Evolutionary conservation across 805 yeast genomes (phyloP).

Genomic region (Ogataea thermomethanolica): DNA sequence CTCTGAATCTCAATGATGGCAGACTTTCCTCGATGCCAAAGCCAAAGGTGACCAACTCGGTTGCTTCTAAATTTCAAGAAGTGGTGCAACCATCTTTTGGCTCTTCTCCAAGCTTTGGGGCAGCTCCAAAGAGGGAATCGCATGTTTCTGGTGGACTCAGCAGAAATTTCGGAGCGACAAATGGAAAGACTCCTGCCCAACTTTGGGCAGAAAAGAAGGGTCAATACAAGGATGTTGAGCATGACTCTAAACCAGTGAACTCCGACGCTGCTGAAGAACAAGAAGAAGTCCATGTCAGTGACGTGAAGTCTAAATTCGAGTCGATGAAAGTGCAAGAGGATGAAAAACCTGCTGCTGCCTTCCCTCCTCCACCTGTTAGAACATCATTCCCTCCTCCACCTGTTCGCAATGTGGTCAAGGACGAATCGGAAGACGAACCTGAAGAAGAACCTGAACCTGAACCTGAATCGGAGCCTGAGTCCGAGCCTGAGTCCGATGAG

Average conservation of each 20-base stretch:
- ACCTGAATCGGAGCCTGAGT: slow-evolving; percentile 11
- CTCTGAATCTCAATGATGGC: slow-evolving; percentile 37
- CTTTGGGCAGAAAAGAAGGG: slow-evolving; percentile 92
- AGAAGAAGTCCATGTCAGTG: slow-evolving; percentile 32
- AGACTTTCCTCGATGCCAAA: slow-evolving; percentile 62
- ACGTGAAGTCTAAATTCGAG: slow-evolving; percentile 33
- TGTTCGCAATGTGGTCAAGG: neutral
- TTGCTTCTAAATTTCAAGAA: slow-evolving; percentile 46
- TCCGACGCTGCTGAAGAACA: slow-evolving; percentile 21
- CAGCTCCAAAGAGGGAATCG: slow-evolving; percentile 34
- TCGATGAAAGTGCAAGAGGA: slow-evolving; percentile 25
- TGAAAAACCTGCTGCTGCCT: slow-evolving; percentile 14
- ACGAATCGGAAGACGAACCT: slow-evolving; percentile 2
- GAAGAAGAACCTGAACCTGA: slow-evolving; percentile 7
- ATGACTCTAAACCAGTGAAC: slow-evolving; percentile 32
- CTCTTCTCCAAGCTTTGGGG: slow-evolving; percentile 28
- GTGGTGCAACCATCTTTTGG: slow-evolving; percentile 36
- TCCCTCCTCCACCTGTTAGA: slow-evolving; percentile 10
- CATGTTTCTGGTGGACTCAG: slow-evolving; percentile 57
- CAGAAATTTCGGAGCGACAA: slow-evolving; percentile 58
- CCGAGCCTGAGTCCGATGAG: slow-evolving; percentile 21
- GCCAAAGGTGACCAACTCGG: slow-evolving; percentile 50
- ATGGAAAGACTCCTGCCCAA: slow-evolving; percentile 92
- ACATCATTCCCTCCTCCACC: slow-evolving; percentile 6
- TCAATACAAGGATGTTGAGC: slow-evolving; percentile 45